phyloP scores from a whole-genome alignment of 139 green algal genomes.

The Picochlorum costavermella region DNA sequence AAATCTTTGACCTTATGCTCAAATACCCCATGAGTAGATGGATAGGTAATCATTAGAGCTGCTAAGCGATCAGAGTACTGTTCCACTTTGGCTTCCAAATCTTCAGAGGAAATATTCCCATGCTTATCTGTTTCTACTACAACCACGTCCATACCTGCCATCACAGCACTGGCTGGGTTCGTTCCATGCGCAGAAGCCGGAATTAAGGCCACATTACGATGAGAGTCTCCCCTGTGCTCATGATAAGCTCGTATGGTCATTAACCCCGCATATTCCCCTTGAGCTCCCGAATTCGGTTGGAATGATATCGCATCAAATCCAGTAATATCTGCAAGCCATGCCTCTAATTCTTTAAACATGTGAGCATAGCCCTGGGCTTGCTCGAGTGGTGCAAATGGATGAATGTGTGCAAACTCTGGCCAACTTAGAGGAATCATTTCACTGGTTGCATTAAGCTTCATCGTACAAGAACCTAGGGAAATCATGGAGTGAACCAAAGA shows the following conservation, averaged over 20 bases:
- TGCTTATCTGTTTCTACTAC: constrained; percentile 66
- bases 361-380: constrained; percentile 83
- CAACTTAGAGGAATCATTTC: constrained; percentile 98
- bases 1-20: constrained; percentile 95
- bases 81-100: constrained; percentile 78
- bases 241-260: constrained; percentile 98
- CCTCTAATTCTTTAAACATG: constrained; percentile 90
- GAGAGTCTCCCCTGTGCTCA: constrained; percentile 62
- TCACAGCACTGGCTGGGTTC: constrained; percentile 93
- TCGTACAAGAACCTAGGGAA: constrained; percentile 95
- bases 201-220: constrained; percentile 98
- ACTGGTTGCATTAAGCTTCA: constrained; percentile 98
- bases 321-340: constrained; percentile 91
- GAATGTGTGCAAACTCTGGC: constrained; percentile 92
- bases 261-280: constrained; percentile 95
- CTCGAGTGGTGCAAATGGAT: constrained; percentile 91
- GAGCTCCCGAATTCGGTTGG: constrained; percentile 94
- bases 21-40: constrained; percentile 96
- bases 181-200: constrained; percentile 93
- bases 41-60: constrained; percentile 99
- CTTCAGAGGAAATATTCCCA: constrained; percentile 91
- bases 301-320: constrained; percentile 94
- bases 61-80: constrained; percentile 86
- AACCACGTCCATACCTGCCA: constrained; percentile 96
- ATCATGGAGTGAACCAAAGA: constrained; percentile 97